phyloP scores from a whole-genome alignment of 805 yeast genomes.

The Candida jianshihensis region DNA sequence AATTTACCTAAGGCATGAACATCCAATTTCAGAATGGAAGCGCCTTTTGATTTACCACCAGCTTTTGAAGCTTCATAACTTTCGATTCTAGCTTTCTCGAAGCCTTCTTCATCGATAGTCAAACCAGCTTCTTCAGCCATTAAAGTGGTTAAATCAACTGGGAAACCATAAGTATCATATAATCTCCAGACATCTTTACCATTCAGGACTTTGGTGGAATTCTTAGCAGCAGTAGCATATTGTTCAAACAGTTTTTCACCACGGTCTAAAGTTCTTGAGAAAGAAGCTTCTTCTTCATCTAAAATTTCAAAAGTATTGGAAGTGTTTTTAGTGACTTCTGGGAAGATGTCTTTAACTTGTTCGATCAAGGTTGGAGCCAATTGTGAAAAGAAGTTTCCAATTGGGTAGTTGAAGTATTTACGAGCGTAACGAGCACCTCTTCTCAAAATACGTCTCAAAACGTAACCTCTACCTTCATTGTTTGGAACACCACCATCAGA shows the following conservation, averaged over 20 bases:
- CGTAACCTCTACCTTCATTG: slow-evolving; percentile 98
- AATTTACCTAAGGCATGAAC: slow-evolving; percentile 83
- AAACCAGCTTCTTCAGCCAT: slow-evolving; percentile 99
- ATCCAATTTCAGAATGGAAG: slow-evolving; percentile 68
- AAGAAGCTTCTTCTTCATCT: slow-evolving; percentile 93
- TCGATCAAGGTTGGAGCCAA: slow-evolving; percentile 89
- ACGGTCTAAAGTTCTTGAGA: slow-evolving; percentile 91
- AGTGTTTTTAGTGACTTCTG: slow-evolving; percentile 73
- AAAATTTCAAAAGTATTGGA: slow-evolving; percentile 80
- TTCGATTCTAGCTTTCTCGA: slow-evolving; percentile 82
- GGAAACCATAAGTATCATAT: slow-evolving; percentile 98
- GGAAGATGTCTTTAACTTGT: slow-evolving; percentile 84
- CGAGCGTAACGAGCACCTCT: slow-evolving; percentile 97
- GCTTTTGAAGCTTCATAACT: slow-evolving; percentile 95
- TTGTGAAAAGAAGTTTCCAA: slow-evolving; percentile 88
- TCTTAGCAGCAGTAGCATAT: slow-evolving; percentile 78
- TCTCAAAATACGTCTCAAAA: slow-evolving; percentile 90
- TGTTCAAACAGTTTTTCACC: slow-evolving; percentile 96
- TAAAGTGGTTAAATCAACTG: slow-evolving; percentile 92
- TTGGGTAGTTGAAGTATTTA: slow-evolving; percentile 92
- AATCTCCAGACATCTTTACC: slow-evolving; percentile 98
- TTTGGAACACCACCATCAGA: slow-evolving; percentile 99
- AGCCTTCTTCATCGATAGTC: slow-evolving; percentile 85
- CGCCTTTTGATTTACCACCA: slow-evolving; percentile 56
- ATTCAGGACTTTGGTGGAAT: slow-evolving; percentile 65